These are phyloP conservation scores for Wilcoxina mikolae DNA, from an alignment of 495 filamentous ascomycete genomes.

Conservation along the genomic window DNA sequence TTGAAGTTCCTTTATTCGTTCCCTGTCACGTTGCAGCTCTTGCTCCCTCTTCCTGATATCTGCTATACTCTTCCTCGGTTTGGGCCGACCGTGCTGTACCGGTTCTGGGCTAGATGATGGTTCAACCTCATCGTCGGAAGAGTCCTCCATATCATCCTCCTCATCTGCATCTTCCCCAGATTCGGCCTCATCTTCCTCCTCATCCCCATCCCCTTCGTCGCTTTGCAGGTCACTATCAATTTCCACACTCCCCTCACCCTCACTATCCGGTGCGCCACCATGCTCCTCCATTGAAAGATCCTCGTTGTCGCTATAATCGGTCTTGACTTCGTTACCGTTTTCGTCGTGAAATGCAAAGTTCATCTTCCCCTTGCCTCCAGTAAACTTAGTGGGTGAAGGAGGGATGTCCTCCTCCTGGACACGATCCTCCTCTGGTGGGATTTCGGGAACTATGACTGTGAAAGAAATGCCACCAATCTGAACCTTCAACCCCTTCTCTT, in stretches of 20 bases:
- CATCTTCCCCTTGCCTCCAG: constrained; percentile 13
- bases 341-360: constrained; percentile 15
- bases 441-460: constrained; percentile 18
- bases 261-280: constrained; percentile 4
- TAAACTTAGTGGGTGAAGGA: neutral
- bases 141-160: constrained; percentile 20
- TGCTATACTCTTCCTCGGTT: constrained; percentile 15
- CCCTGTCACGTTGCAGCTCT: neutral
- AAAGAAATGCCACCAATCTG: constrained; percentile 28
- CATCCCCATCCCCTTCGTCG: constrained; percentile 31
- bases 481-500: constrained; percentile 18
- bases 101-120: constrained; percentile 16
- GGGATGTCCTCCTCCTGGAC: neutral
- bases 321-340: constrained; percentile 15
- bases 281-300: constrained; percentile 9
- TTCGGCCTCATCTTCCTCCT: constrained; percentile 9
- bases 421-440: neutral
- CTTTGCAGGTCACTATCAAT: constrained; percentile 12
- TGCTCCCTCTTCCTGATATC: neutral
- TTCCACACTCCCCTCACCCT: constrained; percentile 9
- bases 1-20: neutral
- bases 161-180: constrained; percentile 12
- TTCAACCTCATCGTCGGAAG: constrained; percentile 16
- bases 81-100: constrained; percentile 17
- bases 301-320: constrained; percentile 15